phyloP scores from a whole-genome alignment of 352 stramenopile species.

The Globisporangium megalacanthum region DNA sequence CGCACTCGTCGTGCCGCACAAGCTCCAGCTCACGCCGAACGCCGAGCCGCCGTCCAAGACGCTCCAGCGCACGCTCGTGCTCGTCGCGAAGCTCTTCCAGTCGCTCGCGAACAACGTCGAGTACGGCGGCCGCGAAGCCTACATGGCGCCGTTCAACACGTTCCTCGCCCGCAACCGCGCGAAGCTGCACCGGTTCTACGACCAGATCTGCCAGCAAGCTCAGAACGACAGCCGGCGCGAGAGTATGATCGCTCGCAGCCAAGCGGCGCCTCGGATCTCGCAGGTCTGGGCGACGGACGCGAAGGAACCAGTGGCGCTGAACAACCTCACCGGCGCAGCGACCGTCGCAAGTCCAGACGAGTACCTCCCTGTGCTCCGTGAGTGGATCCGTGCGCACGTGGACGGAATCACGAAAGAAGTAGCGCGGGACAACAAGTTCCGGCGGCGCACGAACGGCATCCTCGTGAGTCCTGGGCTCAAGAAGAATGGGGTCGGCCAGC shows the following conservation, averaged over 20 bases:
- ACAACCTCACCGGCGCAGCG: slow-evolving; percentile 31
- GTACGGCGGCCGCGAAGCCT: slow-evolving; percentile 57
- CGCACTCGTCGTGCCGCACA: slow-evolving; percentile 67
- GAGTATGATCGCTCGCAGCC: slow-evolving; percentile 53
- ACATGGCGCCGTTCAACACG: slow-evolving; percentile 74
- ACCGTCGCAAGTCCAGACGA: slow-evolving; percentile 38
- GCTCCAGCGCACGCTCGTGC: slow-evolving; percentile 62
- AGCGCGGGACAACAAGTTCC: slow-evolving; percentile 44
- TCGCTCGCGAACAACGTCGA: slow-evolving; percentile 77
- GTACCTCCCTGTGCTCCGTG: slow-evolving; percentile 36
- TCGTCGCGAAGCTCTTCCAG: slow-evolving; percentile 79
- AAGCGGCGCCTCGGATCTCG: slow-evolving; percentile 53
- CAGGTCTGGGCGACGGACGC: slow-evolving; percentile 41
- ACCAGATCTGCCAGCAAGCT: slow-evolving; percentile 66
- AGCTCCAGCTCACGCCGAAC: slow-evolving; percentile 55
- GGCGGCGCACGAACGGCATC: slow-evolving; percentile 18
- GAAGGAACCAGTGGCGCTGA: slow-evolving; percentile 16
- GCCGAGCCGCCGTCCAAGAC: slow-evolving; percentile 30
- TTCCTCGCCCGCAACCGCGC: slow-evolving; percentile 59
- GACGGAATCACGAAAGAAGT: slow-evolving; percentile 45
- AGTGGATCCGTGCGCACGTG: slow-evolving; percentile 46
- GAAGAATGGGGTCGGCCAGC: slow-evolving; percentile 6
- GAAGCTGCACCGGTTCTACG: slow-evolving; percentile 65
- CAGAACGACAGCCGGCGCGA: slow-evolving; percentile 58
- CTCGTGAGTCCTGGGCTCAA: slow-evolving; percentile 6